Base-by-base conservation (phyloP, 2,329 filamentous ascomycete species). In the Diplodia intermedia region DNA sequence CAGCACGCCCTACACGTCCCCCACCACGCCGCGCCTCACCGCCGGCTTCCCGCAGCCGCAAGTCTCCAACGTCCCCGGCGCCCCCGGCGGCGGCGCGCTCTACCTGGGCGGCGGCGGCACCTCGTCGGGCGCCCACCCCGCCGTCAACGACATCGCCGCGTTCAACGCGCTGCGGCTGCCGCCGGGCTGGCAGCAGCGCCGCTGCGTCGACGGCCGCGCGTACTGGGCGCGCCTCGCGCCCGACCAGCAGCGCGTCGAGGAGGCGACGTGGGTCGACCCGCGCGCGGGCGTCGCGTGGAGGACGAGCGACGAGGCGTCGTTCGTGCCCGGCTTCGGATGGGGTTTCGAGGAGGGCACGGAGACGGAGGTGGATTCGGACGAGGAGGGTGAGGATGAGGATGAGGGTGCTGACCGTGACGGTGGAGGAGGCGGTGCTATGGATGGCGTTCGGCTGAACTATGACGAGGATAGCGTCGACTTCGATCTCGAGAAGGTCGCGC, bases 191-290 rank as follows among this genome's bases (percentile, higher is more conserved):
- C 57, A 62, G 57, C 57, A 62, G 40, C 15, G 57, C 15, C 26
- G 57, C 36, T 50, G 57, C 29, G 43, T 23, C n/a, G 57, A 62
- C 14, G 57, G 57, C 15, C 40, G 57, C 15, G 43, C 57, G 9
- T 62, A 62, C 43, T 62, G 47, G 31, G 57, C n/a, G 40, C 23
- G 57, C 4, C n/a, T 61, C 1, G 8, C 36, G 36, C 8, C 26
- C 47, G 18, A 8, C 40, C 1, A 40, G 56, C 0, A 9, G 31
- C 31, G 31, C 43, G 7, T 38, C 36, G 36, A 9, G 40, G 40
- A 33, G 57, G 40, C 26, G 26, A 62, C 57, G 18, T 62, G 57
- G 57, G 43, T 62, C 1, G 57, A 62, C 31, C 57, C 57, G 8
- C 29, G 57, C 14, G 38, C 11, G 9, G 40, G 9, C 7, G 57